Base-by-base conservation (phyloP, 2,329 filamentous ascomycete species). In the Rhynchosporium graminicola region DNA sequence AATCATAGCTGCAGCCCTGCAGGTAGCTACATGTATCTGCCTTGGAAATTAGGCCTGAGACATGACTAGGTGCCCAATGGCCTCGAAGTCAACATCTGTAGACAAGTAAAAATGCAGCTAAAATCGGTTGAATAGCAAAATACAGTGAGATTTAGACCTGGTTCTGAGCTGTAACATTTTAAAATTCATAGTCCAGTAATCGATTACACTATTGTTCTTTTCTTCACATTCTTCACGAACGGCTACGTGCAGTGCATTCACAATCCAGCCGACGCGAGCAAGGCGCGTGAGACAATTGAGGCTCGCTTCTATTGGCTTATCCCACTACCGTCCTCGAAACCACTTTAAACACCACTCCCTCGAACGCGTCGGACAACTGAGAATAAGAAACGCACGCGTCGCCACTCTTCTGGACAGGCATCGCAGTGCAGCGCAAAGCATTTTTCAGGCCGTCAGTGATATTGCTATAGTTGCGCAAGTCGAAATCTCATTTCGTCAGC, bases 331-430 rank as follows among this genome's bases (percentile, higher is more conserved):
- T 51, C 36, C 45, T 40, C 28, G 28, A 65, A 68, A 68, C 60
- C 69, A 69, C 68, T 70, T 68, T 64, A 65, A 59, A 46, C 50
- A 55, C 47, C 54, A 60, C 63, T 65, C 62, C 67, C 65, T 62
- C 58, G 55, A 61, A 64, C 60, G 69, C 69, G 66, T 68, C 64
- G 64, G 60, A 68, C 63, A 70, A 66, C 64, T 59, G 47, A 45
- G 60, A 40, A 47, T 40, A 48, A 55, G 45, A 28, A 55, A 9
- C 57, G 42, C 63, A 63, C 68, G 65, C 68, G 67, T 69, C 65
- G 56, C 59, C 60, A 68, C 63, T 61, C 61, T 57, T 54, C 45
- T 28, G 55, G 36, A 57, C 12, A 55, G 63, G 54, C 57, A 47
- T 50, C 43, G 48, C 54, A 47, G 52, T 54, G 38, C 26, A 36